Evolutionary conservation across 805 yeast genomes (phyloP), one percentile per base, ranked within the genome.

Genomic region (Candida koratica): DNA sequence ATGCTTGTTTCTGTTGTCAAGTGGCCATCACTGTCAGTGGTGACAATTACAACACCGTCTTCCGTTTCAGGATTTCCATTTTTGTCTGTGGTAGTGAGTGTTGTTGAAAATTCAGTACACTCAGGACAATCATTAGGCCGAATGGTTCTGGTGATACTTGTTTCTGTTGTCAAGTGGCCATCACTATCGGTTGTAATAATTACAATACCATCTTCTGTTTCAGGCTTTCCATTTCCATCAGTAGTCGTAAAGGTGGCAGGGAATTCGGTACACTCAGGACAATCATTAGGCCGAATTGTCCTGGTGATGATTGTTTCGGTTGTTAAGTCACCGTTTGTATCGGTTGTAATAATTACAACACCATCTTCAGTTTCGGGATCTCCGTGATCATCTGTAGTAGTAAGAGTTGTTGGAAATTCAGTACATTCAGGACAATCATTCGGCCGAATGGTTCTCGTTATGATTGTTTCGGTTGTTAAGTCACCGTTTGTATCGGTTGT

Each of bases 81-180:
- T 6, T 12, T n/a, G 20, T 34, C 38, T 9, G 48, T 42, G 12
- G 41, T 36, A 17, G 43, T 43, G 17, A 32, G 24, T 14, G 37
- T 36, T 12, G 38, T 37, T 17, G 44, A 38, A 34, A 37, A 42
- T 1, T 37, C 42, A 24, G 50, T 42, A 34, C 47, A 45, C 25
- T 36, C 46, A 17, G 39, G 36, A 32, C 47, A 43, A 14, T 32
- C 23, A 8, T 7, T 7, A 10, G 7, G 9, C 7, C 10, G 10
- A 10, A 10, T 7, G 23, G 23, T 20, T 8, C 9, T 20, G 7
- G 23, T 20, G 32, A 30, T 17, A 17, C n/a, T 22, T 9, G 35
- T 32, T 8, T 37, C 29, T 20, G 42, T 36, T 11, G n/a, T 13
- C 11, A 31, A 23, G 6, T 28, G 17, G 19, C 44, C 46, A 17